Base-by-base conservation (phyloP, 371 early-diverging fungal genomes). In the Mortierella sp. region DNA sequence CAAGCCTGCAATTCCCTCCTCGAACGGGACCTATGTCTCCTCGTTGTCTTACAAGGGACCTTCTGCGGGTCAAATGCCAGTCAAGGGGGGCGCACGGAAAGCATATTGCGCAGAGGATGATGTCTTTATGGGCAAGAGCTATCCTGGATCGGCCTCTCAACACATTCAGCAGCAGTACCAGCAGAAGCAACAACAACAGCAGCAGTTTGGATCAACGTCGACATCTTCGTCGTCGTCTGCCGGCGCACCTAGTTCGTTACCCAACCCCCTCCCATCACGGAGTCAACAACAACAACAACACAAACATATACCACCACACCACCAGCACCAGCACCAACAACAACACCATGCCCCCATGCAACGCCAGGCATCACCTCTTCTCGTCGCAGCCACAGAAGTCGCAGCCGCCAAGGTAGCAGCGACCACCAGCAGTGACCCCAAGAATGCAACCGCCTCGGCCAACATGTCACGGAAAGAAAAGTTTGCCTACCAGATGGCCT, bases 401-500 rank as follows among this genome's bases (percentile, higher is more conserved):
- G 50, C 72, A 1, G 74, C 81, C 1, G 74, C 71, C 19, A 76
- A 74, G 64, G 69, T 73, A 26, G 67, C 76, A 26, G 67, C 71
- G 5, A 55, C 75, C 11, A n/a, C 31, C 4, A 55, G 28, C 10
- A 64, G 67, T 21, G 67, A 64, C 40, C 67, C 34, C 24, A 64
- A 64, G 67, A 37, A 64, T 5, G 69, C 67, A 24, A 55, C 69
- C 43, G 48, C 71, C 6, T 44, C 79, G 0, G 53, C 61, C 6
- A 81, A 79, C 64, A 70, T 86, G 74, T 73, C 79, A 13, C 73
- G 79, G 31, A 86, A 86, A 51, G 86, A 86, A 59, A 78, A 72
- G 69, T 31, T 86, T 69, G 79, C 79, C 19, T 75, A 81, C 70
- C 79, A 81, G 64, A 86, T 79, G 82, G 82, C 79, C 50, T 57